These are phyloP conservation scores for Liquidambar formosana DNA, from an alignment of 164 flowering plant species.

Conservation along the genomic window DNA sequence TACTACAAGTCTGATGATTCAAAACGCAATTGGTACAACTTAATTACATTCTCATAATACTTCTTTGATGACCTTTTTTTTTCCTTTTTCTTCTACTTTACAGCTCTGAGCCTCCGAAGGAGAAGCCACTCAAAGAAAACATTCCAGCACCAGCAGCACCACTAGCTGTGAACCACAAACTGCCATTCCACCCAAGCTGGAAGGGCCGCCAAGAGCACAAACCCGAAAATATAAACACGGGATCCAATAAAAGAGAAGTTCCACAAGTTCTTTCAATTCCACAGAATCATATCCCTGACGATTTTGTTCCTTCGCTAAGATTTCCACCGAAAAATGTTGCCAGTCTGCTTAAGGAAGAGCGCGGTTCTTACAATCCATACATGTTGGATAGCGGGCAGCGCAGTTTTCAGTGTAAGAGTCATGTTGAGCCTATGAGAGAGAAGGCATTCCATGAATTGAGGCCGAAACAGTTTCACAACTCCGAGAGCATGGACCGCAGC, in stretches of 20 bases:
- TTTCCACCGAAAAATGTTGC: constrained; percentile 28
- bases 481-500: too few species aligned
- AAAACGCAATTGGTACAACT: too few species aligned
- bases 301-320: constrained; percentile 27
- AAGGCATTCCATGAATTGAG: not conserved
- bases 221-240: not conserved
- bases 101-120: constrained; percentile 3
- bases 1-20: too few species aligned
- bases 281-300: constrained; percentile 3
- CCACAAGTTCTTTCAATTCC: not conserved
- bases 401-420: not conserved
- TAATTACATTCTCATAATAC: not conserved
- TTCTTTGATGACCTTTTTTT: not conserved
- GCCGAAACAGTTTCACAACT: too few species aligned
- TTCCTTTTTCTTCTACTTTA: not conserved
- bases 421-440: not conserved
- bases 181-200: constrained; percentile 1
- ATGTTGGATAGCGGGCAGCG: not conserved
- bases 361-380: not conserved
- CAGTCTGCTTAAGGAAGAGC: not conserved
- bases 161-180: not conserved
- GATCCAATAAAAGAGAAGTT: not conserved
- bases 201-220: not conserved
- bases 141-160: constrained; percentile 2
- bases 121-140: constrained; percentile 18